phyloP scores from a whole-genome alignment of 2,329 filamentous ascomycete genomes.

The Zasmidium citrigriseum region DNA sequence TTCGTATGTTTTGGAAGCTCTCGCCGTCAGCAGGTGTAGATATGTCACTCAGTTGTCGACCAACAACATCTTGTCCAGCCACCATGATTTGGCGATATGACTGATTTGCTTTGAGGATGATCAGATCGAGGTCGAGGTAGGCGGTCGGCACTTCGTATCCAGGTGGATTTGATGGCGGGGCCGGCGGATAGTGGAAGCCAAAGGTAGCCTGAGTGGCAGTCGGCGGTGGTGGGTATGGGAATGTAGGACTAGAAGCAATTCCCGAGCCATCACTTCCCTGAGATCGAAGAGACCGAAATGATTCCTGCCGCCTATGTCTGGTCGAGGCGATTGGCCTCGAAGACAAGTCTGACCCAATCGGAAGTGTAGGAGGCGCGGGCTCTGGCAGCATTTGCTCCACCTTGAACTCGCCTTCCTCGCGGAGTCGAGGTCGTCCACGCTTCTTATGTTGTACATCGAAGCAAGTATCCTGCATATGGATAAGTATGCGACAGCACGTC shows the following conservation, averaged over 20 bases:
- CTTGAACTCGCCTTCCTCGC: constrained; percentile 58
- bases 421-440: constrained; percentile 72
- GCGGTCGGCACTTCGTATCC: constrained; percentile 37
- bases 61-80: constrained; percentile 39
- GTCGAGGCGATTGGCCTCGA: constrained; percentile 27
- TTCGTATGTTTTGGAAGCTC: constrained; percentile 46
- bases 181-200: constrained; percentile 13
- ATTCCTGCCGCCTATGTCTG: constrained; percentile 33
- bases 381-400: constrained; percentile 23
- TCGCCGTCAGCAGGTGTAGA: constrained; percentile 44
- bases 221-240: constrained; percentile 19
- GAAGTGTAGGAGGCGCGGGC: constrained; percentile 16
- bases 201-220: constrained; percentile 20
- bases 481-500: neutral
- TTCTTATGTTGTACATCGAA: constrained; percentile 87
- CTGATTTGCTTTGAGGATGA: constrained; percentile 48
- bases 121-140: constrained; percentile 50
- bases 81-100: constrained; percentile 47
- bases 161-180: neutral
- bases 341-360: constrained; percentile 19
- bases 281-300: constrained; percentile 35
- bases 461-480: constrained; percentile 65
- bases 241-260: constrained; percentile 15
- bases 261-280: constrained; percentile 32
- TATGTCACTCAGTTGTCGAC: constrained; percentile 46